Evolutionary conservation across 768 basidiomycete genomes (phyloP), one percentile per base, ranked within the genome.

Genomic region (Macrolepiota dolichaula): DNA sequence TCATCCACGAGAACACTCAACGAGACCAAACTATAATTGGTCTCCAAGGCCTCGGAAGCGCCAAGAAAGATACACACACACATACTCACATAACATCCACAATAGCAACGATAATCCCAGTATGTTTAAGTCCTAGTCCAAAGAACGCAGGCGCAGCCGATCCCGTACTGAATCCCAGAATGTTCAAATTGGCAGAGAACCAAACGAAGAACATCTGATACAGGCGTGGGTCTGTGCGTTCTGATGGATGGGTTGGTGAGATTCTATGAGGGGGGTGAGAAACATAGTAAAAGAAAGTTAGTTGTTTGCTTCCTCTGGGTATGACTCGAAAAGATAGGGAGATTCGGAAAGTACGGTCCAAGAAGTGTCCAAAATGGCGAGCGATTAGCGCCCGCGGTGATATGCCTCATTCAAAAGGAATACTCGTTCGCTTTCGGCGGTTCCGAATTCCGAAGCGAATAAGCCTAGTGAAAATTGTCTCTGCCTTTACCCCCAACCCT

Each of bases 151-250:
- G 87, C 0, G 86, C 87, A 13, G 86, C 77, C 0, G 84, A 79
- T 3, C 87, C 87, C 0, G 84, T 76, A 17, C 84, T 82, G 63
- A 87, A 87, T 72, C 78, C 79, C 17, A 87, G 74, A 27, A 89
- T 81, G 65, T 88, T 88, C 70, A 87, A 80, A 67, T 87, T 88
- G 57, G 83, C 79, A 7, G 88, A 84, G 66, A 89, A 86, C 88
- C 88, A 89, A 3, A 89, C 76, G 66, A 86, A 86, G 74, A 89
- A 89, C 65, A 88, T 71, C 62, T 89, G 86, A 66, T 82, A 83
- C 54, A 83, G 79, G 50, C 82, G 80, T n/a, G 74, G 80, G 65
- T 89, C 87, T 9, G 67, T 77, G 50, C 87, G 80, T 46, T 82
- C 73, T 27, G 80, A 79, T 1, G 70, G 64, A 0, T 80, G 69